Evolutionary conservation across 2,329 filamentous ascomycete genomes (phyloP).

Genomic region (Neonectria hederae): DNA sequence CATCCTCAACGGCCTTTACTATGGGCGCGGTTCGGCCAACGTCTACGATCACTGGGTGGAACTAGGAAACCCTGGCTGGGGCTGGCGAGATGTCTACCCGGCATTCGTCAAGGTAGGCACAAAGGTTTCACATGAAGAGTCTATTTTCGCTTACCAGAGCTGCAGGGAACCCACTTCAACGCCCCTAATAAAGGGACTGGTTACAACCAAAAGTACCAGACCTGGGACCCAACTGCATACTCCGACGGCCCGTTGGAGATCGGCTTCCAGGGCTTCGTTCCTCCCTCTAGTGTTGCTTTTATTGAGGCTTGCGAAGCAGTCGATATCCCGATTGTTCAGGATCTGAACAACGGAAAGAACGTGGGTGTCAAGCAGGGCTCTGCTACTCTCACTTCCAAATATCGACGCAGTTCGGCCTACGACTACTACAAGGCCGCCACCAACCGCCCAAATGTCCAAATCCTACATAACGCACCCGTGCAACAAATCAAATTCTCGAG

Average conservation of each 20-base stretch:
- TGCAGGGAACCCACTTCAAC: constrained; percentile 34
- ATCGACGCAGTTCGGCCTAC: constrained; percentile 40
- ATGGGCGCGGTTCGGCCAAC: neutral
- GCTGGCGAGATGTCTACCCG: neutral
- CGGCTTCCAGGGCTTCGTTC: constrained; percentile 42
- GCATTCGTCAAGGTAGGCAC: neutral
- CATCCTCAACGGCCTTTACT: neutral
- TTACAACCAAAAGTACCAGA: constrained; percentile 41
- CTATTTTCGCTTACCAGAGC: neutral
- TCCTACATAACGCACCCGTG: constrained; percentile 38
- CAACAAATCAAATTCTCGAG: neutral
- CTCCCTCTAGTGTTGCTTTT: constrained; percentile 42
- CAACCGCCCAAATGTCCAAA: constrained; percentile 36
- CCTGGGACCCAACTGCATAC: constrained; percentile 39
- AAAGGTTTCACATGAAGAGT: neutral
- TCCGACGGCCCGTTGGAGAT: constrained; percentile 40
- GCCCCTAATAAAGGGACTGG: constrained; percentile 31
- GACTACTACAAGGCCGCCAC: constrained; percentile 38
- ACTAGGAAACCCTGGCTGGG: neutral
- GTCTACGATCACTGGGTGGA: neutral
- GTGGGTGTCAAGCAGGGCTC: constrained; percentile 43
- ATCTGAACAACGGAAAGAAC: constrained; percentile 41
- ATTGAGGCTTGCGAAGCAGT: constrained; percentile 35
- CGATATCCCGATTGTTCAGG: constrained; percentile 37
- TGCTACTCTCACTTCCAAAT: constrained; percentile 35